Evolutionary conservation across 2,329 filamentous ascomycete species (phyloP).

Genomic region (Cladorrhinum sp.): DNA sequence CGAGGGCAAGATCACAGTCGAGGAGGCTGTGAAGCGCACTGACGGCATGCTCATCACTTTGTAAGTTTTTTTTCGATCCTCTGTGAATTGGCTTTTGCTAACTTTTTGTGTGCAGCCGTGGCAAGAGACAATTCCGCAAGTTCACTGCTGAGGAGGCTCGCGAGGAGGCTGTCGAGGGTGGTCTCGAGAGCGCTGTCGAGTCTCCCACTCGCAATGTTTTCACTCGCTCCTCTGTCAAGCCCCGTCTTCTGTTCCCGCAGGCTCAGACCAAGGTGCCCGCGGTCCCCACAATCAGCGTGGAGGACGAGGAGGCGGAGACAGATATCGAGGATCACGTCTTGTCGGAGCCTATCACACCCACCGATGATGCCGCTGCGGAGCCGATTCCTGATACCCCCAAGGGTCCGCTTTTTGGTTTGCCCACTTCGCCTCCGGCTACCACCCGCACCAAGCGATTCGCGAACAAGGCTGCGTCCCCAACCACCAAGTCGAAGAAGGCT

Average conservation of each 20-base stretch:
- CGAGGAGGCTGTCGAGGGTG: conserved; percentile 34
- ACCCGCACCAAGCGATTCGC: conserved; percentile 58
- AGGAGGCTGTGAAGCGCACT: conserved; percentile 61
- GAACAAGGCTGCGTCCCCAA: conserved; percentile 45
- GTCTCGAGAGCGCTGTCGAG: conserved; percentile 34
- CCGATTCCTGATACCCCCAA: conserved; percentile 55
- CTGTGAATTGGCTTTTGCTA: conserved; percentile 5
- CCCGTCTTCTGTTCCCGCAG: conserved; percentile 66
- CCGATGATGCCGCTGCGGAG: conserved; percentile 26
- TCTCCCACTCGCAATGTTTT: conserved; percentile 43
- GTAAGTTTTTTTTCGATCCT: conserved; percentile 50
- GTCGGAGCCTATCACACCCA: conserved; percentile 37
- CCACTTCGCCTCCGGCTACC: conserved; percentile 62
- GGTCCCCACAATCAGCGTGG: conserved; percentile 34
- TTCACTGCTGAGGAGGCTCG: conserved; percentile 48
- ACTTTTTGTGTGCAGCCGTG: conserved; percentile 55
- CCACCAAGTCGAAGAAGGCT: conserved; percentile 39
- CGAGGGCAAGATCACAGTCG: conserved; percentile 56
- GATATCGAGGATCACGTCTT: conserved; percentile 53
- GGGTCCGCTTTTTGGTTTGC: conserved; percentile 39
- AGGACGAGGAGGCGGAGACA: conserved; percentile 59
- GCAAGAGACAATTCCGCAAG: conserved; percentile 74
- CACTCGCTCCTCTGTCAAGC: conserved; percentile 68
- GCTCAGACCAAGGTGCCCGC: conserved; percentile 46
- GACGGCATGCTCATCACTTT: conserved; percentile 76